Base-by-base conservation (phyloP, 768 basidiomycete genomes). In the Aureoboletus auriporus region DNA sequence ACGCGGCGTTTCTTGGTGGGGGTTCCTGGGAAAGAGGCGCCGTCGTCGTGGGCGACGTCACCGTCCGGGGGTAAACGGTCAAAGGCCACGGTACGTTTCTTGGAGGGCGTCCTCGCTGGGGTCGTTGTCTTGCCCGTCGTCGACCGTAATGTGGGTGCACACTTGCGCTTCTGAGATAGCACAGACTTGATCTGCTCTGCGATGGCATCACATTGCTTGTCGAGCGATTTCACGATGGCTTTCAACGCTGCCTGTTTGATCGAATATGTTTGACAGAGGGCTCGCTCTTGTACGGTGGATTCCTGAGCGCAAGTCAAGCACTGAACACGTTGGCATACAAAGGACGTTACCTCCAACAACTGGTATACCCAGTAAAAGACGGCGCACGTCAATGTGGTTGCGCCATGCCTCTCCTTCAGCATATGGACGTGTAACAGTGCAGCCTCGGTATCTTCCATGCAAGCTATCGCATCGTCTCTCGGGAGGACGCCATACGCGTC, bases 291-390 rank as follows among this genome's bases (percentile, higher is more conserved):
- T 10, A 69, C 46, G 4, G 56, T 36, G 20, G 59, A 36, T 34
- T 64, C 53, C 65, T 68, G 44, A 23, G 35, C 1, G 43, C 20
- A 12, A 14, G 8, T 20, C 3, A 28, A 3, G 1, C 6, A 8
- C 11, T 20, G 39, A 4, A 20, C 33, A 34, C 2, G 14, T 6
- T 5, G 26, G 4, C 20, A 33, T 28, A 0, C 5, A n/a, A 29
- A 1, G 9, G 41, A 0, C 44, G 39, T 23, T 36, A 77, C 77
- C 58, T 71, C 69, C 29, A 70, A 59, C 33, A 68, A 39, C 35
- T 68, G 68, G 42, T 66, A 75, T 3, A 72, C 66, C 78, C 77
- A 80, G 44, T 67, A 72, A 56, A 76, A 80, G 4, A 78, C 57
- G 4, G 69, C 70, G 39, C 69, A 72, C 35, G 57, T 66, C 20